These are phyloP conservation scores for Lactarius indigo DNA, from an alignment of 768 basidiomycete genomes.

Conservation along the genomic window DNA sequence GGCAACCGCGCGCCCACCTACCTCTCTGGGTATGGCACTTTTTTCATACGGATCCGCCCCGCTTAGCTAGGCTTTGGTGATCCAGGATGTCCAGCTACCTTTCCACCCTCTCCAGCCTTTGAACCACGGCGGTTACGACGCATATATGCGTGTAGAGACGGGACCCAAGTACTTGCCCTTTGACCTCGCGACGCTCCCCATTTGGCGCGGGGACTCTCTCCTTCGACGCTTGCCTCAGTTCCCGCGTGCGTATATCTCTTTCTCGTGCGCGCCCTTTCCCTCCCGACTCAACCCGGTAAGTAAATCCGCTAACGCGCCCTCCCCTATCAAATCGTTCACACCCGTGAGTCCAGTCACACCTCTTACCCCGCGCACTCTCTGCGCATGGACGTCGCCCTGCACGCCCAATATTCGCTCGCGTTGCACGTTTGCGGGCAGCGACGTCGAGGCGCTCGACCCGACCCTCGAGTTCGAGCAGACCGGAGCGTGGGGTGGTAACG, in stretches of 20 bases:
- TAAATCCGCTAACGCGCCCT: not conserved
- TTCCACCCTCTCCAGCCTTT: not conserved
- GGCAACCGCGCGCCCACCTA: constrained; percentile 26
- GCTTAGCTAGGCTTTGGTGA: constrained; percentile 31
- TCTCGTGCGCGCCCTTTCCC: not conserved
- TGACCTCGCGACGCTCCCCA: constrained; percentile 42
- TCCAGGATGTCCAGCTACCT: constrained; percentile 31
- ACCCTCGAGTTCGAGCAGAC: constrained; percentile 37
- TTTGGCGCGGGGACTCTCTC: constrained; percentile 44
- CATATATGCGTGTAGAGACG: constrained; percentile 33
- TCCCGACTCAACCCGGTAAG: no score
- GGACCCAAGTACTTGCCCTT: constrained; percentile 39
- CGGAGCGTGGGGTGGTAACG: constrained; percentile 32
- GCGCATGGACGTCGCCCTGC: constrained; percentile 37
- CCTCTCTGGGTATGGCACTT: constrained; percentile 30
- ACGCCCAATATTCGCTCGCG: constrained; percentile 36
- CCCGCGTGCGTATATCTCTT: constrained; percentile 32
- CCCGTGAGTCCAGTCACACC: constrained; percentile 27
- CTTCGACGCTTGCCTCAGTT: constrained; percentile 37
- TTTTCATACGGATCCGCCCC: not conserved
- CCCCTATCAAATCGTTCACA: constrained; percentile 30
- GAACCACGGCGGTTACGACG: not conserved
- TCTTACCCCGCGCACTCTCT: constrained; percentile 40
- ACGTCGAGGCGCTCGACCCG: constrained; percentile 40
- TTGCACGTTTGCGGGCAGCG: constrained; percentile 43